These are phyloP conservation scores for Rhizopogon vinicolor DNA, from an alignment of 768 basidiomycete species.

Conservation along the genomic window DNA sequence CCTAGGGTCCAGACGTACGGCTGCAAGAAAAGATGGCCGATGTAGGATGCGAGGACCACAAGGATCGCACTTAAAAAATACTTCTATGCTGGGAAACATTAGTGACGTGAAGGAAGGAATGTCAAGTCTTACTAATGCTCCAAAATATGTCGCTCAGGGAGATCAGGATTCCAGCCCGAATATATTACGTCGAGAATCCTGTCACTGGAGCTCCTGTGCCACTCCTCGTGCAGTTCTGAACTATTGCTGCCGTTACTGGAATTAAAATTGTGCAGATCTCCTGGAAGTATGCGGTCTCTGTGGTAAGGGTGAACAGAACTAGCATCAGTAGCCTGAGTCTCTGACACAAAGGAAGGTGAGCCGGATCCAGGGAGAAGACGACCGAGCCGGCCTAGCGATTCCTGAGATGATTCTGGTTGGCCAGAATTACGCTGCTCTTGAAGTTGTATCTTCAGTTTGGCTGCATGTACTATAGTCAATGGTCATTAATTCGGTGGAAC, in stretches of 20 bases:
- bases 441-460: constrained; percentile 57
- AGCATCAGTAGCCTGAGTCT: constrained; percentile 8
- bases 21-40: constrained; percentile 71
- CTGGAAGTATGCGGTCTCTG: constrained; percentile 22
- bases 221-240: constrained; percentile 41
- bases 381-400: constrained; percentile 2
- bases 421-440: constrained; percentile 48
- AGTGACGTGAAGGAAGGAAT: constrained; percentile 1
- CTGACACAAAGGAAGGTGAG: constrained; percentile 16
- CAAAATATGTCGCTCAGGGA: constrained; percentile 69
- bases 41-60: constrained; percentile 84
- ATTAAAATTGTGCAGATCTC: constrained; percentile 29
- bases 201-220: constrained; percentile 39
- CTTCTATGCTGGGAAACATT: constrained; percentile 56
- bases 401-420: constrained; percentile 24
- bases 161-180: constrained; percentile 81
- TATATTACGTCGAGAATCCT: constrained; percentile 63
- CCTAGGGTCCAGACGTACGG: constrained; percentile 74
- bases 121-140: constrained; percentile 60
- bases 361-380: constrained; percentile 16
- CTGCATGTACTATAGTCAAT: constrained; percentile 30
- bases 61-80: constrained; percentile 87
- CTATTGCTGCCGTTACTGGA: constrained; percentile 45
- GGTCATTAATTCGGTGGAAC: constrained; percentile 1
- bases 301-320: not conserved